These are phyloP conservation scores for Arthrocladium fulminans DNA, from an alignment of 2,329 filamentous ascomycete species.

Conservation along the genomic window DNA sequence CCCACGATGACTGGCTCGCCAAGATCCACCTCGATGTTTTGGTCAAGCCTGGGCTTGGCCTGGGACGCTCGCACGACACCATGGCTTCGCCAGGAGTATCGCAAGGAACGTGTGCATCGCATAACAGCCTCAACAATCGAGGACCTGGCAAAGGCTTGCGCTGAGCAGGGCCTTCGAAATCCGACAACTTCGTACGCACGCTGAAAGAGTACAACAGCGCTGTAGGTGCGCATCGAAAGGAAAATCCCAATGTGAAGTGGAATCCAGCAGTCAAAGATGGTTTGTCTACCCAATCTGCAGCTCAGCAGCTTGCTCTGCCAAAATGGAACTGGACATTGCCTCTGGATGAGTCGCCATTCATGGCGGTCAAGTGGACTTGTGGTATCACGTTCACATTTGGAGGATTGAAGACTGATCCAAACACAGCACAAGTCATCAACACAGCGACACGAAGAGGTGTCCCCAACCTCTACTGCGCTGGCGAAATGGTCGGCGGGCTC, in stretches of 20 bases:
- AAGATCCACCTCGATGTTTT: too few species aligned
- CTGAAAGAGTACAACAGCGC: conserved; percentile 51
- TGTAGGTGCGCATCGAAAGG: conserved; percentile 38
- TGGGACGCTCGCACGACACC: conserved; percentile 48
- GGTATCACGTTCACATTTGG: conserved; percentile 64
- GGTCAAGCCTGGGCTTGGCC: too few species aligned
- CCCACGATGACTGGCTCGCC: too few species aligned
- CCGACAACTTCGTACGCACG: conserved; percentile 34
- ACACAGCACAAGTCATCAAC: conserved; percentile 46
- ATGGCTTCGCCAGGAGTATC: conserved; percentile 57
- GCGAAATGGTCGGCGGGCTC: conserved; percentile 58
- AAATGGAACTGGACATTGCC: conserved; percentile 61
- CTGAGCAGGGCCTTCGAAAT: conserved; percentile 39
- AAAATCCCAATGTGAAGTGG: conserved; percentile 41
- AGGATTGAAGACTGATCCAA: conserved; percentile 48
- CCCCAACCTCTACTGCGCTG: conserved; percentile 50
- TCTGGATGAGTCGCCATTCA: conserved; percentile 47
- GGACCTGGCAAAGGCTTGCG: conserved; percentile 47
- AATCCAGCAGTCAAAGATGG: conserved; percentile 55
- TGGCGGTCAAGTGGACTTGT: conserved; percentile 55
- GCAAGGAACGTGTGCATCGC: conserved; percentile 47
- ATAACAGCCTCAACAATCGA: conserved; percentile 45
- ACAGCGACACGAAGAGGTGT: conserved; percentile 36
- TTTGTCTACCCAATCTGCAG: conserved; percentile 49
- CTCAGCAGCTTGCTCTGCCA: conserved; percentile 35